Evolutionary conservation across 495 filamentous ascomycete species (phyloP), one percentile per base, ranked within the genome.

Genomic region (Trypethelium eluteriae): DNA sequence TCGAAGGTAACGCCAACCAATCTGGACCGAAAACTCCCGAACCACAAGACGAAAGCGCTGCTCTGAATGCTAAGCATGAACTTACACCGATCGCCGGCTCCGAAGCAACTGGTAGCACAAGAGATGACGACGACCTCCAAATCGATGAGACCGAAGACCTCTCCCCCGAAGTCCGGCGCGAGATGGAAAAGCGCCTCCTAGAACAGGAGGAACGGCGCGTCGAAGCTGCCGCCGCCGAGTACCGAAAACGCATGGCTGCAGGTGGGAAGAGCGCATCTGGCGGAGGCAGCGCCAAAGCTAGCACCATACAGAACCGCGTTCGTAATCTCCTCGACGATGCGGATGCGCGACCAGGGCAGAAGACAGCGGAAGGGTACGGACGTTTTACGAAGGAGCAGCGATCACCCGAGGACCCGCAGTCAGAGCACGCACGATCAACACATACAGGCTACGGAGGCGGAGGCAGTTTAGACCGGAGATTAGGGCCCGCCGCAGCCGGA

Each of bases 161-260:
- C 75, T 85, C 90, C 4, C 91, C 93, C 0, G 95, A 98, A 76
- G 89, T 93, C 81, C 86, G 92, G 39, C 86, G 94, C 36, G 94
- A 98, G 74, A 81, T 97, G 6, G 94, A 98, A 75, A 85, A 92
- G 32, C 82, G 87, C 44, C 85, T 90, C 57, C 84, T 98, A 25
- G 88, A 88, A 25, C 86, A 91, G 74, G 94, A 98, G 77, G 94
- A 98, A 76, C 88, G 87, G 67, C 83, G 94, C n/a, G 95, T 98
- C 10, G 92, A 90, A 41, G 88, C 84, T 53, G 94, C 93, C 0
- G 91, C 91, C n/a, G 92, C 90, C 1, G 94, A 96, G 75, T 96
- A 97, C 73, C 86, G 89, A 3, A 83, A 86, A 66, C 87, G 88
- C 36, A 81, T 96, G 53, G 87, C 90, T 2, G 87, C 87, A 64